Evolutionary conservation across 306 rosid genomes (phyloP), one percentile per base, ranked within the genome.

Genomic region (Casuarina cunninghamiana): DNA sequence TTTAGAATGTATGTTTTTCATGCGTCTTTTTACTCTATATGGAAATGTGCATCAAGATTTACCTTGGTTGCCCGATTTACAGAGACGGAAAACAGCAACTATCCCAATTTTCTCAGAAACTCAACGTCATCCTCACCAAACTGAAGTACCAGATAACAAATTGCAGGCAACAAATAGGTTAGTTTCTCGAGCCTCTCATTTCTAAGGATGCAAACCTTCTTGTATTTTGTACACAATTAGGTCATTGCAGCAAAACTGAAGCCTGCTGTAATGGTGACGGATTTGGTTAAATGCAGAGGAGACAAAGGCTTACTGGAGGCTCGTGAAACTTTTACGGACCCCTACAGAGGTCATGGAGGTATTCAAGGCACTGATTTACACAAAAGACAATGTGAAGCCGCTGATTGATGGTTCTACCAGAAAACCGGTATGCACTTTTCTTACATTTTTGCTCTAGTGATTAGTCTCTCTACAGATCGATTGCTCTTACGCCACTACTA

Each of bases 101-200:
- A n/a, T 84, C 96, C 10, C 90, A 83, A 9, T 90, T 79, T 77
- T 78, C 88, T 76, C 91, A 85, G 45, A 90, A 88, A 66, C 83
- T 88, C 35, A 85, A 86, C 60, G 78, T 83, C 75, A 82, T 90
- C 9, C 84, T 83, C 4, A 87, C 84, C 86, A 90, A 86, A 75
- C 53, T 88, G 1, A 88, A 84, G 81, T 83, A 75, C 35, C 93
- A 85, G 57, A 54, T 90, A 66, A 3, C 75, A 1, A 9, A 74
- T 5, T 71, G 82, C 83, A 79, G 37, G 26, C 87, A 81, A 13
- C 90, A 88, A 65, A 83, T 88, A 19, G 93, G 96, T 88, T 0
- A 53, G 72, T 53, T 26, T 26, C 32, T 26, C 32, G 32, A 26
- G 2, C 17, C 2, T 12, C 2, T 12, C n/a, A 60, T 16, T 12